phyloP scores from a whole-genome alignment of 2,329 filamentous ascomycete genomes.

The Myriangium duriaei region DNA sequence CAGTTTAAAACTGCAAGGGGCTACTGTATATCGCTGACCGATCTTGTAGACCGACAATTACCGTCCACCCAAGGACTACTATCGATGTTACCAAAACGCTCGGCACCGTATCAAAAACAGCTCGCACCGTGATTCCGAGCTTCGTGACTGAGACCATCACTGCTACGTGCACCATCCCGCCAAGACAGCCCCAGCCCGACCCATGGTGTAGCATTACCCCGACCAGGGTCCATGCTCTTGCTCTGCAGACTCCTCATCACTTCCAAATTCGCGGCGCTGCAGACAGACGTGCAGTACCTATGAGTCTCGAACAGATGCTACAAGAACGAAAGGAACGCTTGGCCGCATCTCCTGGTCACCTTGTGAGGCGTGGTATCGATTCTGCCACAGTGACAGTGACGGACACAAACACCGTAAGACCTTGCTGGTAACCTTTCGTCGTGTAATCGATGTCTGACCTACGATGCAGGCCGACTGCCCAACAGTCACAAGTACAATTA shows the following conservation, averaged over 20 bases:
- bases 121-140: conserved; percentile 10
- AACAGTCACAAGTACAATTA: conserved; percentile 5
- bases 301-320: conserved; percentile 14
- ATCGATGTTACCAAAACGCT: conserved; percentile 20
- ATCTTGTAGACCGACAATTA: conserved; percentile 10
- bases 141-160: conserved; percentile 20
- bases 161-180: conserved; percentile 21
- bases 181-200: conserved; percentile 15
- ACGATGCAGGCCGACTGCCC: conserved; percentile 9
- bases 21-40: neutral
- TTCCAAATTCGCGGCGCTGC: conserved; percentile 8
- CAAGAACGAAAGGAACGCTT: conserved; percentile 19
- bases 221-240: conserved; percentile 15
- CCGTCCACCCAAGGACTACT: conserved; percentile 13
- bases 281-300: conserved; percentile 8
- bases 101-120: conserved; percentile 18
- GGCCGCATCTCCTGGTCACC: conserved; percentile 7
- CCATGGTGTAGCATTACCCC: conserved; percentile 19
- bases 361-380: conserved; percentile 23
- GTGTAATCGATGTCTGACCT: neutral
- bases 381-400: conserved; percentile 22
- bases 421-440: neutral
- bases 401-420: conserved; percentile 16
- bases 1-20: neutral
- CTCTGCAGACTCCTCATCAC: conserved; percentile 9